These are phyloP conservation scores for Cladosporium sp. DNA, from an alignment of 2,329 filamentous ascomycete species.

Conservation along the genomic window DNA sequence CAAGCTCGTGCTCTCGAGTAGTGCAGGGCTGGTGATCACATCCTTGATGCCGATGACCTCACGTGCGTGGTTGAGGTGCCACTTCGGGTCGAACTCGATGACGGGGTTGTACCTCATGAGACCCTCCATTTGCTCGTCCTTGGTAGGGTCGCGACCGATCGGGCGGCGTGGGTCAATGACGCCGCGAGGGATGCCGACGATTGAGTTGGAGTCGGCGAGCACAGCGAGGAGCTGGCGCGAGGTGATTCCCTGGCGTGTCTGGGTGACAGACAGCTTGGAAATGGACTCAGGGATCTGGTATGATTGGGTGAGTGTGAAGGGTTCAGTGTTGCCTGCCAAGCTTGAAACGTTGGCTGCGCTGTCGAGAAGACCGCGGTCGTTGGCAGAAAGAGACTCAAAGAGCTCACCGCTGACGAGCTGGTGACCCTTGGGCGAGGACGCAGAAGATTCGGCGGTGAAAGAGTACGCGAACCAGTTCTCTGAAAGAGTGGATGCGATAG, in stretches of 20 bases:
- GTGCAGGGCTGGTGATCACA: conserved; percentile 73
- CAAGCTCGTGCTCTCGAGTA: conserved; percentile 89
- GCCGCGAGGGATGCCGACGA: conserved; percentile 77
- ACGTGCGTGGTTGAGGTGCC: conserved; percentile 76
- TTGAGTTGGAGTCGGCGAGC: conserved; percentile 69
- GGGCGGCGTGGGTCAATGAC: conserved; percentile 85
- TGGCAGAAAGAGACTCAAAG: conserved; percentile 80
- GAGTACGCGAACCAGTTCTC: conserved; percentile 97
- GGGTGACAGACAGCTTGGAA: conserved; percentile 76
- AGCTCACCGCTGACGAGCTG: conserved; percentile 85
- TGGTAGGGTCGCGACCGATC: conserved; percentile 77
- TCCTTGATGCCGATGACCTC: conserved; percentile 75
- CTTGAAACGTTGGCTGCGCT: conserved; percentile 73
- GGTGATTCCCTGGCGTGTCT: conserved; percentile 90
- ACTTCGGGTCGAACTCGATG: conserved; percentile 81
- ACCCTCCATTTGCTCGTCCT: conserved; percentile 80
- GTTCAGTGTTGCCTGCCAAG: conserved; percentile 67
- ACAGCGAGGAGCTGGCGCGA: conserved; percentile 79
- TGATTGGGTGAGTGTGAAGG: conserved; percentile 76
- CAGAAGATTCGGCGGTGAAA: conserved; percentile 59
- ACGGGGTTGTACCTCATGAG: conserved; percentile 73
- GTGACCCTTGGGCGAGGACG: conserved; percentile 72
- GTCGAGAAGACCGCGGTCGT: conserved; percentile 80
- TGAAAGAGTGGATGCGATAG: conserved; percentile 75
- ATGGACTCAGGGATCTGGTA: conserved; percentile 82